Percentiles rank a stretch among this genome's conserved stretches.
Conservation (phyloP, 352 stramenopile species). For the Phytopythium delawarense region DNA sequence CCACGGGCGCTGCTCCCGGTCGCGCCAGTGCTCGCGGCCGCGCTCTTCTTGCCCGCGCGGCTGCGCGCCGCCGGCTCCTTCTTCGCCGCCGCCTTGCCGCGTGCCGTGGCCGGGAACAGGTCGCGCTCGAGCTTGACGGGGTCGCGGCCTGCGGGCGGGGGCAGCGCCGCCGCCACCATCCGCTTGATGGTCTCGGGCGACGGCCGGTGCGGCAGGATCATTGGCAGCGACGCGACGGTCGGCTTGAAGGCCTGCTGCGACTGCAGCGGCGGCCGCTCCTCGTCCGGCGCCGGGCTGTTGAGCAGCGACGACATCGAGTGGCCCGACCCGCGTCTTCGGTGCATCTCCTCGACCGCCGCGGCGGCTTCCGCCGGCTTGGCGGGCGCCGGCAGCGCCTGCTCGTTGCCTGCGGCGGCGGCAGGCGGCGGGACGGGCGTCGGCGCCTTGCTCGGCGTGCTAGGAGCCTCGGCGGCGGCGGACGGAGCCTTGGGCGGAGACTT, state of each 20-base stretch:
- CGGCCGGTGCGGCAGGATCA: slow-evolving; percentile 24
- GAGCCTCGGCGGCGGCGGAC: slow-evolving; percentile 5
- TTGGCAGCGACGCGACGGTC: slow-evolving; percentile 28
- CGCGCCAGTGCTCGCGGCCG: neutral
- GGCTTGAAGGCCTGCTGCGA: slow-evolving; percentile 14
- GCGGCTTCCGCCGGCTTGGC: slow-evolving; percentile 5
- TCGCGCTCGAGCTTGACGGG: slow-evolving; percentile 14
- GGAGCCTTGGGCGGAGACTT: slow-evolving; percentile 24
- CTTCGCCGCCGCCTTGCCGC: slow-evolving; percentile 10
- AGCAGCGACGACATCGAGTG: slow-evolving; percentile 73
- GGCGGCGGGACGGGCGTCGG: slow-evolving; percentile 9
- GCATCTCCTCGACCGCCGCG: neutral
- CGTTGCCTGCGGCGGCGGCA: neutral
- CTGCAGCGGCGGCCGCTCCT: slow-evolving; percentile 9
- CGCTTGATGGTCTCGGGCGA: slow-evolving; percentile 16
- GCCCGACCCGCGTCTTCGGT: slow-evolving; percentile 33
- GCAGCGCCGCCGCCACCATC: slow-evolving; percentile 13
- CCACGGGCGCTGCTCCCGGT: slow-evolving; percentile 5
- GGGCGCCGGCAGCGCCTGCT: neutral
- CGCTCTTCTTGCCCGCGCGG: slow-evolving; percentile 23
- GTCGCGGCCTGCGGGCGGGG: slow-evolving; percentile 4
- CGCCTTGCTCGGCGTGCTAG: slow-evolving; percentile 9
- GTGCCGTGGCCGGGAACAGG: neutral
- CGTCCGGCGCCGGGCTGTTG: slow-evolving; percentile 59
- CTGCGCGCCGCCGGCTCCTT: slow-evolving; percentile 10